Conservation (phyloP, 257 asterid genomes). For the Solanum chmielewskii region DNA sequence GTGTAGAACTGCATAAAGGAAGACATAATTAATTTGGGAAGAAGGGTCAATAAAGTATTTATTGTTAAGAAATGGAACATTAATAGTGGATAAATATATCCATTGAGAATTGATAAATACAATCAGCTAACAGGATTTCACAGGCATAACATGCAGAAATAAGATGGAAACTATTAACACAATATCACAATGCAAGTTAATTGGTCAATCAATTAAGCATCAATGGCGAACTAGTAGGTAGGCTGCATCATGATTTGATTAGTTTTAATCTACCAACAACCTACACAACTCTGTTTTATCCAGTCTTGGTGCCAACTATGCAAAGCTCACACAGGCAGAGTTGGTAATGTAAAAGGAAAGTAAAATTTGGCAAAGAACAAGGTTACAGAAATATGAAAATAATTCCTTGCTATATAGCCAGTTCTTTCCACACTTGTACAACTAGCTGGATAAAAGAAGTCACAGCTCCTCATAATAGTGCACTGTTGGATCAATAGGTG, state of each 20-base stretch:
- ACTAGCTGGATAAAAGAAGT: neutral
- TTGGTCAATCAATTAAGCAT: neutral
- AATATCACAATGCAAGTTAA: neutral
- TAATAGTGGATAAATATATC: neutral
- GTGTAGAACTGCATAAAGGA: slow-evolving; percentile 74
- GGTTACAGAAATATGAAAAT: neutral
- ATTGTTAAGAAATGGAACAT: neutral
- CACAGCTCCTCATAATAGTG: neutral
- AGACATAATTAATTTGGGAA: neutral
- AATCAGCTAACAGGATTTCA: neutral
- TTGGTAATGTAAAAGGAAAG: neutral
- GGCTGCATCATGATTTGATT: neutral
- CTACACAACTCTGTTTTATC: neutral
- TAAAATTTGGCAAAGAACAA: neutral
- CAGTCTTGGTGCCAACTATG: neutral
- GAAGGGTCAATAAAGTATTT: neutral
- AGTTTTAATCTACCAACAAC: neutral
- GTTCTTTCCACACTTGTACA: neutral
- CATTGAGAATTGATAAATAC: neutral
- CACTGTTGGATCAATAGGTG: neutral
- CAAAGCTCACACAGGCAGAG: neutral
- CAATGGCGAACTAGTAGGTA: neutral
- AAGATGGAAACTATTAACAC: neutral
- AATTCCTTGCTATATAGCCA: neutral
- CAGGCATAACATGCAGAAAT: neutral